phyloP scores from a whole-genome alignment of 495 filamentous ascomycete genomes.

The Xylaria telfairii region DNA sequence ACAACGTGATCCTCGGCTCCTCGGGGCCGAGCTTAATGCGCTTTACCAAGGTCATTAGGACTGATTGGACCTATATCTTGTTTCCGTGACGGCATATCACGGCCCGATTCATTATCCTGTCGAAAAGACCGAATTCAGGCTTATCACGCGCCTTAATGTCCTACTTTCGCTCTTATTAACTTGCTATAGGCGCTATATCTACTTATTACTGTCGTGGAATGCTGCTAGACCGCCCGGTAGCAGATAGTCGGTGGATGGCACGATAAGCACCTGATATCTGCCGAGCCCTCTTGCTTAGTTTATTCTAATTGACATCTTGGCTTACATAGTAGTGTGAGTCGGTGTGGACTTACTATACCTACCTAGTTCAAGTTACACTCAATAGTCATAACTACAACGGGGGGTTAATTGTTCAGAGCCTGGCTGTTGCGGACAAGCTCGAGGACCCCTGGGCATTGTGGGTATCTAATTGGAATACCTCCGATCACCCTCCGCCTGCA shows the following conservation, averaged over 20 bases:
- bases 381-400: neutral
- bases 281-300: conserved; percentile 11
- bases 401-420: neutral
- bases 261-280: conserved; percentile 22
- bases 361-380: neutral
- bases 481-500: neutral
- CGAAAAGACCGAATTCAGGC: neutral
- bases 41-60: neutral
- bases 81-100: neutral
- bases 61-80: neutral
- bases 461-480: neutral
- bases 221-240: neutral
- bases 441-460: neutral
- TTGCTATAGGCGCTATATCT: neutral
- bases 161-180: neutral
- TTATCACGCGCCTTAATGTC: neutral
- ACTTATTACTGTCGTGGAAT: neutral
- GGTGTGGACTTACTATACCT: conserved; percentile 20
- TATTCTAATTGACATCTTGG: conserved; percentile 1
- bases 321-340: neutral
- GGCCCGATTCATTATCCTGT: neutral
- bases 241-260: conserved; percentile 3
- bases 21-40: conserved; percentile 14
- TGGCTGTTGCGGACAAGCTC: neutral
- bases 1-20: neutral